phyloP scores from a whole-genome alignment of 441 rosid genomes.

The Arabidopsis lyrata region DNA sequence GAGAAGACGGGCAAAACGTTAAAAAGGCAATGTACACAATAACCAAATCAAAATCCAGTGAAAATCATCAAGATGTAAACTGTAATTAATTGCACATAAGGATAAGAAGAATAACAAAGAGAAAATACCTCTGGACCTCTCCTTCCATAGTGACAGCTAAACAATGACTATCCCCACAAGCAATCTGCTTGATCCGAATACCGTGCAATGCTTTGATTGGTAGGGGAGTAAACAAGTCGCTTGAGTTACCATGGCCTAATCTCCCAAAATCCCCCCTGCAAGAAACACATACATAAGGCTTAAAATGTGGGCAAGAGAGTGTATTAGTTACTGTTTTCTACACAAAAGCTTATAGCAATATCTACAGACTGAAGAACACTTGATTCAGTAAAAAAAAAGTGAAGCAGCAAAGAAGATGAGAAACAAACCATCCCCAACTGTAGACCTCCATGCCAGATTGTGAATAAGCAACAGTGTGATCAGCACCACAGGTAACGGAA shows the following conservation, averaged over 20 bases:
- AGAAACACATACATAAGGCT: conserved; percentile 12
- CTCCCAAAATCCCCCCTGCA: conserved; percentile 99
- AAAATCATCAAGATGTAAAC: conserved; percentile 16
- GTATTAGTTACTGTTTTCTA: background rate
- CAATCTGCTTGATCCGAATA: conserved; percentile 85
- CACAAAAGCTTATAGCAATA: background rate
- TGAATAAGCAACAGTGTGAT: conserved; percentile 90
- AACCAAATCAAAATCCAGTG: conserved; percentile 5
- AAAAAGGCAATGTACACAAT: conserved; percentile 22
- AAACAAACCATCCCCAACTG: conserved; percentile 98
- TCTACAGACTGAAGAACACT: background rate
- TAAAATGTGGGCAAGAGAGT: background rate
- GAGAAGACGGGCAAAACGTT: background rate
- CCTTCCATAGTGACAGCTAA: conserved; percentile 93
- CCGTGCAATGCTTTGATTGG: conserved; percentile 87
- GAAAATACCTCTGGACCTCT: conserved; percentile 78
- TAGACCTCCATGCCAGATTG: conserved; percentile 66
- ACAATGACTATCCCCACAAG: conserved; percentile 99
- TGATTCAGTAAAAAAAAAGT: background rate
- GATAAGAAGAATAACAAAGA: conserved; percentile 8
- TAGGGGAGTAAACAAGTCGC: conserved; percentile 92
- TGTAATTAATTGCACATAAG: background rate
- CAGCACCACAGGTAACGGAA: conserved; percentile 93
- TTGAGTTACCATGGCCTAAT: conserved; percentile 95
- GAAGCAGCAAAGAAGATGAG: background rate